These are phyloP conservation scores for Chalaropsis ovoidea DNA, from an alignment of 2,329 filamentous ascomycete species.

Conservation along the genomic window DNA sequence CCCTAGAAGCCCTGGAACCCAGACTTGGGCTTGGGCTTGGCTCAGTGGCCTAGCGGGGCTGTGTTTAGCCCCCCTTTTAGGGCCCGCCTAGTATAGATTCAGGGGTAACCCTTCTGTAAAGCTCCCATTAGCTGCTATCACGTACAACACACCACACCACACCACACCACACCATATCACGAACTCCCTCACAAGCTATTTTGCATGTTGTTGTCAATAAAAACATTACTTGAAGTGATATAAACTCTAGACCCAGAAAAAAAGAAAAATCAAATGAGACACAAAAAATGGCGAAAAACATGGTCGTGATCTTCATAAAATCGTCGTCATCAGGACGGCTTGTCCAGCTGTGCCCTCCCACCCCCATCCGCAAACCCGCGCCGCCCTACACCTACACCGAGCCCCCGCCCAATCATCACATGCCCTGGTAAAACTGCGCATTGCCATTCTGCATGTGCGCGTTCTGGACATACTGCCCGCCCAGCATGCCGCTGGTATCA, in stretches of 20 bases:
- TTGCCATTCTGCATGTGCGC: slow-evolving; percentile 1
- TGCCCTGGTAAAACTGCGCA: background rate
- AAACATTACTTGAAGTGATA: background rate
- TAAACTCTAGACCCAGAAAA: background rate
- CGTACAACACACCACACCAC: background rate
- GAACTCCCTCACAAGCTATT: background rate
- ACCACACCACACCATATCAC: background rate
- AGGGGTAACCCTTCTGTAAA: background rate
- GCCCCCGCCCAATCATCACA: slow-evolving; percentile 1
- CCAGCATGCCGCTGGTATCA: slow-evolving; percentile 7
- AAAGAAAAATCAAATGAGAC: background rate
- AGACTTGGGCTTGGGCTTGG: background rate
- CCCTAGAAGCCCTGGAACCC: background rate
- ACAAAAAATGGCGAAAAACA: background rate
- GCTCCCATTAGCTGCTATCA: no score
- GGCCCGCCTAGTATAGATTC: background rate
- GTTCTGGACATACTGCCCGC: slow-evolving; percentile 6
- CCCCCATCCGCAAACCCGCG: no score
- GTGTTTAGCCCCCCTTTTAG: background rate
- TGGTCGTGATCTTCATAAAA: slow-evolving; percentile 9
- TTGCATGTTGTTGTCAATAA: background rate
- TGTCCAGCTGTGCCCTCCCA: background rate
- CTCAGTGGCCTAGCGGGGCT: background rate
- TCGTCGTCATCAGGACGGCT: background rate
- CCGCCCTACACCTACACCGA: no score